These are phyloP conservation scores for Cladosporium cucumerinum DNA, from an alignment of 2,329 filamentous ascomycete genomes.

Conservation along the genomic window DNA sequence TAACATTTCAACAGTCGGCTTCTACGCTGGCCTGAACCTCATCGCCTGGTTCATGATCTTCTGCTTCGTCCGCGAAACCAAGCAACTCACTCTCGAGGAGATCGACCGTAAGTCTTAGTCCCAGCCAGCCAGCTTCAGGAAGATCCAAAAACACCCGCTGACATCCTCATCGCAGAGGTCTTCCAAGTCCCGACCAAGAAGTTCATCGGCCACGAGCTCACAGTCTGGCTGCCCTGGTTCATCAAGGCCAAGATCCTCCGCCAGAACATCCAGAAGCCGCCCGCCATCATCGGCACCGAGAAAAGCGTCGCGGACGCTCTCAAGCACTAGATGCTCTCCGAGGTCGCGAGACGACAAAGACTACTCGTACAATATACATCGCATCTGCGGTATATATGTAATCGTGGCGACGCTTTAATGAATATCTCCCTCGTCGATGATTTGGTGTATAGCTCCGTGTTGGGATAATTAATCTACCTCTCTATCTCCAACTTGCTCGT, in stretches of 20 bases:
- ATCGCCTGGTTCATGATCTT: constrained; percentile 52
- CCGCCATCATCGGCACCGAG: constrained; percentile 9
- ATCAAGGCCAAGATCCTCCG: constrained; percentile 41
- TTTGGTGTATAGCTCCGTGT: not conserved
- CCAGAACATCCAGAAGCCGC: constrained; percentile 24
- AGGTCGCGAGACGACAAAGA: not conserved
- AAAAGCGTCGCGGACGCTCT: not conserved
- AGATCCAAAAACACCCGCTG: not conserved
- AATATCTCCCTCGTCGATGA: not conserved
- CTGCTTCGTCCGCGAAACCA: constrained; percentile 48
- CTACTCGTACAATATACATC: not conserved
- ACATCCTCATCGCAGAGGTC: constrained; percentile 36
- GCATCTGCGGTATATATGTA: not conserved
- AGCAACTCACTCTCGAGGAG: constrained; percentile 48
- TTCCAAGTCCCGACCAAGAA: constrained; percentile 50
- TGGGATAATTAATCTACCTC: not conserved
- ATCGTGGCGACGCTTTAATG: not conserved
- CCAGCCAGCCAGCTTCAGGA: not conserved
- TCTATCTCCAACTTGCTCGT: not conserved
- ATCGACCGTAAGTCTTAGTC: constrained; percentile 35
- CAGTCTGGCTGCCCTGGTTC: constrained; percentile 41
- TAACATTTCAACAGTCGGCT: constrained; percentile 47
- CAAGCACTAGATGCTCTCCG: not conserved
- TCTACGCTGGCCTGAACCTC: constrained; percentile 56
- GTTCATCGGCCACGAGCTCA: constrained; percentile 40